These are phyloP conservation scores for Erigeron canadensis DNA, from an alignment of 129 eudicot genomes.

Conservation along the genomic window DNA sequence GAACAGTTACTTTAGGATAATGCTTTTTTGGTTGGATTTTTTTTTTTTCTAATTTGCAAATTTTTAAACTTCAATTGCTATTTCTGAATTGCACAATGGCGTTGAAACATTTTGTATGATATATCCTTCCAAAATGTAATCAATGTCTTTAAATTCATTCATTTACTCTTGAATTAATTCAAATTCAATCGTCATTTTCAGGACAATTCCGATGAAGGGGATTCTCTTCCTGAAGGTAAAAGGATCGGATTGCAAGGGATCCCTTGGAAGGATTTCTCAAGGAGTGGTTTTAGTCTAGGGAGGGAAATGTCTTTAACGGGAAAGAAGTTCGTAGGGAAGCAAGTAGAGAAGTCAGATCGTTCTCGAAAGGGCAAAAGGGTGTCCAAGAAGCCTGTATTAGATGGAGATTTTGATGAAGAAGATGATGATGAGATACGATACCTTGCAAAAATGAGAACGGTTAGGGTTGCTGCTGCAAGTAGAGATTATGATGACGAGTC, in stretches of 20 bases:
- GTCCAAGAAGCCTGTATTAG: slow-evolving; percentile 70
- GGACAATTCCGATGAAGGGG: slow-evolving; percentile 66
- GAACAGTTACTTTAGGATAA: neutral
- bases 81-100: slow-evolving; percentile 21
- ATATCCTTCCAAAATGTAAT: slow-evolving; percentile 17
- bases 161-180: slow-evolving; percentile 7
- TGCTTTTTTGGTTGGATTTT: no score
- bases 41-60: no score
- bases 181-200: slow-evolving; percentile 23
- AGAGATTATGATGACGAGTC: slow-evolving; percentile 61
- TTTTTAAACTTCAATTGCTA: neutral
- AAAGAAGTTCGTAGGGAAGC: slow-evolving; percentile 45
- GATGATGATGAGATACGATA: slow-evolving; percentile 92
- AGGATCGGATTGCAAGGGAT: slow-evolving; percentile 58
- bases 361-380: slow-evolving; percentile 82
- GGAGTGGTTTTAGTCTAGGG: slow-evolving; percentile 47
- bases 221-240: slow-evolving; percentile 45
- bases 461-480: slow-evolving; percentile 50
- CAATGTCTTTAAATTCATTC: slow-evolving; percentile 13
- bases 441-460: slow-evolving; percentile 68
- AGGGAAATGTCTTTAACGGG: slow-evolving; percentile 50
- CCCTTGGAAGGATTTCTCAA: slow-evolving; percentile 80
- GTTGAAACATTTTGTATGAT: slow-evolving; percentile 5
- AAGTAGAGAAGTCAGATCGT: slow-evolving; percentile 62
- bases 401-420: slow-evolving; percentile 76